These are phyloP conservation scores for Fragosphaeria purpurea DNA, from an alignment of 2,329 filamentous ascomycete genomes.

Conservation along the genomic window DNA sequence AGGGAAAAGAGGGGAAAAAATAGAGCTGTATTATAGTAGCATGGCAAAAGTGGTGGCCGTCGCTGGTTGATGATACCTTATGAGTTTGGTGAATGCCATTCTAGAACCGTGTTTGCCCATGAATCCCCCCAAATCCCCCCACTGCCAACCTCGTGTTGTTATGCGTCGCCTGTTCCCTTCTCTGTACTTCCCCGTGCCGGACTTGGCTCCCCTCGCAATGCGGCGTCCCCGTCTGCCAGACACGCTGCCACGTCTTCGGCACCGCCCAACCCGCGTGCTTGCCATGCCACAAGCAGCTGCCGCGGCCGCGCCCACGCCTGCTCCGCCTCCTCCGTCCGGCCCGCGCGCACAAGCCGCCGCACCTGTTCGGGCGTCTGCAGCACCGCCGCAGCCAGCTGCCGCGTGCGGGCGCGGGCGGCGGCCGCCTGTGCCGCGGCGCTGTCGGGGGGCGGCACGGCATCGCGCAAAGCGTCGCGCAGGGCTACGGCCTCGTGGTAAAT, in stretches of 20 bases:
- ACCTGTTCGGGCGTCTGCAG: slow-evolving; percentile 52
- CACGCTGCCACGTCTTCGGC: slow-evolving; percentile 39
- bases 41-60: too few species aligned
- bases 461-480: slow-evolving; percentile 43
- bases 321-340: slow-evolving; percentile 50
- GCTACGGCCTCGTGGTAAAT: slow-evolving; percentile 55
- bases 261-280: slow-evolving; percentile 43
- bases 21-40: too few species aligned
- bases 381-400: slow-evolving; percentile 52
- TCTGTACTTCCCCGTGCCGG: background rate
- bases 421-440: slow-evolving; percentile 27
- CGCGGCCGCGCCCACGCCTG: slow-evolving; percentile 46
- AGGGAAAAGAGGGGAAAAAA: background rate
- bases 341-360: slow-evolving; percentile 46
- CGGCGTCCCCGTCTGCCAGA: slow-evolving; percentile 45
- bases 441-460: slow-evolving; percentile 36
- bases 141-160: too few species aligned
- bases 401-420: slow-evolving; percentile 30
- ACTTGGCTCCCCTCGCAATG: slow-evolving; percentile 21
- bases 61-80: too few species aligned
- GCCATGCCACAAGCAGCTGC: slow-evolving; percentile 42
- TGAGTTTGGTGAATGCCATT: too few species aligned
- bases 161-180: background rate
- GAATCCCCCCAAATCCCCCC: too few species aligned
- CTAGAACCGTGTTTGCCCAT: too few species aligned